Evolutionary conservation across 331 rosid genomes (phyloP).

Genomic region (Malus hybrid): DNA sequence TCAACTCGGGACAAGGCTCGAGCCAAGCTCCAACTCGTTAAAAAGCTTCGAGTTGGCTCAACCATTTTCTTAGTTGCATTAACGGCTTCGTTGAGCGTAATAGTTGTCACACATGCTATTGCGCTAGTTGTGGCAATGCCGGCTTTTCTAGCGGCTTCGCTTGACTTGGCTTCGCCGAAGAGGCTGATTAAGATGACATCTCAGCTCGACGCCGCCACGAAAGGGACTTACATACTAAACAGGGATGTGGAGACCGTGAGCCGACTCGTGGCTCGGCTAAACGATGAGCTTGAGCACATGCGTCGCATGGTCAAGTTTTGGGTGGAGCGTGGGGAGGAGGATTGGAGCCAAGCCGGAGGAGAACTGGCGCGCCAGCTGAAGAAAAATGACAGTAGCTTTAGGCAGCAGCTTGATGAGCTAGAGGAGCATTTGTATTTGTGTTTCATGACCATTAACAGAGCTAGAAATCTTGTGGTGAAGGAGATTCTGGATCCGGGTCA

Average conservation of each 20-base stretch:
- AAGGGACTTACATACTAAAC: conserved; percentile 59
- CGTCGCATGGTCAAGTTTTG: conserved; percentile 37
- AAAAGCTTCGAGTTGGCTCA: conserved; percentile 24
- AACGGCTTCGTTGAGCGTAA: conserved; percentile 32
- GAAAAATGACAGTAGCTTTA: conserved; percentile 36
- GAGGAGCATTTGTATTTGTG: conserved; percentile 82
- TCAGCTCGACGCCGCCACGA: conserved; percentile 55
- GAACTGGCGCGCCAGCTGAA: conserved; percentile 50
- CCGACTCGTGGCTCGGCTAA: conserved; percentile 48
- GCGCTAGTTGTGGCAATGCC: conserved; percentile 44
- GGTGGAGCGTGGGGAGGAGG: conserved; percentile 38
- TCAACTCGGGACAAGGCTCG: conserved; percentile 32
- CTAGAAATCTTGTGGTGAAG: conserved; percentile 55
- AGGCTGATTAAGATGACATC: conserved; percentile 20
- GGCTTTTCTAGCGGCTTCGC: conserved; percentile 17
- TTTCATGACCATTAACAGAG: conserved; percentile 77
- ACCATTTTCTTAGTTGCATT: conserved; percentile 24
- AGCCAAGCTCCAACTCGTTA: conserved; percentile 21
- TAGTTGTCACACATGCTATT: conserved; percentile 46
- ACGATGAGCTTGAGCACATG: conserved; percentile 59
- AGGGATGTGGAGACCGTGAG: conserved; percentile 60
- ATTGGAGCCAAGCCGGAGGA: conserved; percentile 23
- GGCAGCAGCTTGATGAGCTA: conserved; percentile 62
- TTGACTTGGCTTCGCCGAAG: conserved; percentile 23
- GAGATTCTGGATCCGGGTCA: conserved; percentile 22